Conservation (phyloP, 225 moss, liverwort and hornwort genomes). For the Rhytidiadelphus loreus region DNA sequence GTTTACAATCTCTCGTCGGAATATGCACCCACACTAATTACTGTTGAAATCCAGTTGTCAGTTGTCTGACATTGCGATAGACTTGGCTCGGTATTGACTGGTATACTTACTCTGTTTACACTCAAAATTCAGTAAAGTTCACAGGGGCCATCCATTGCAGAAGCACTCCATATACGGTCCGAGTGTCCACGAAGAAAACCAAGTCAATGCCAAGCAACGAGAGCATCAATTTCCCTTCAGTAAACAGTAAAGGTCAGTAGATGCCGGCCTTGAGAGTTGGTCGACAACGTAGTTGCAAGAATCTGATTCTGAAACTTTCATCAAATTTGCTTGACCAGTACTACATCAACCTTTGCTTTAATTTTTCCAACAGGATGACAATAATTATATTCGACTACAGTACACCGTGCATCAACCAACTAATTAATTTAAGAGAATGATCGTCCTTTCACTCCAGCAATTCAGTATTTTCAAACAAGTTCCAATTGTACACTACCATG, state of each 20-base stretch:
- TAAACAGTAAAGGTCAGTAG: neutral
- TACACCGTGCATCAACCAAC: neutral
- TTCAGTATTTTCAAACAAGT: constrained; percentile 15
- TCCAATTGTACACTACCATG: constrained; percentile 51
- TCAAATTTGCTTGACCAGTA: neutral
- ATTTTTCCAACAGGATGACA: neutral
- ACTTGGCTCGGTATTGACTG: neutral
- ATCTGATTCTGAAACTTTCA: neutral
- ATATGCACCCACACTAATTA: neutral
- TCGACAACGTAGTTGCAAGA: neutral
- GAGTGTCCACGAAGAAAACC: neutral
- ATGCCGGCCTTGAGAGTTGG: neutral
- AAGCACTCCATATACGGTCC: neutral
- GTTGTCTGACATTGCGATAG: too few relatives aligned
- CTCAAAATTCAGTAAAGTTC: neutral
- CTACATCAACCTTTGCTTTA: neutral
- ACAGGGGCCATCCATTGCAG: neutral
- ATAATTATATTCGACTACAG: neutral
- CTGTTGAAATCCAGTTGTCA: neutral
- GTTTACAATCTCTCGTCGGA: neutral
- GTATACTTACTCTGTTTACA: neutral
- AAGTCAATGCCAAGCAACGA: neutral
- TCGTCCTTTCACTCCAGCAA: neutral
- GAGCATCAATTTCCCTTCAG: neutral
- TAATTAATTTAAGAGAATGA: neutral